Percentiles rank a stretch among this genome's conserved stretches.
phyloP scores from a whole-genome alignment of 140 eudicot species.

The Anethum foeniculum region DNA sequence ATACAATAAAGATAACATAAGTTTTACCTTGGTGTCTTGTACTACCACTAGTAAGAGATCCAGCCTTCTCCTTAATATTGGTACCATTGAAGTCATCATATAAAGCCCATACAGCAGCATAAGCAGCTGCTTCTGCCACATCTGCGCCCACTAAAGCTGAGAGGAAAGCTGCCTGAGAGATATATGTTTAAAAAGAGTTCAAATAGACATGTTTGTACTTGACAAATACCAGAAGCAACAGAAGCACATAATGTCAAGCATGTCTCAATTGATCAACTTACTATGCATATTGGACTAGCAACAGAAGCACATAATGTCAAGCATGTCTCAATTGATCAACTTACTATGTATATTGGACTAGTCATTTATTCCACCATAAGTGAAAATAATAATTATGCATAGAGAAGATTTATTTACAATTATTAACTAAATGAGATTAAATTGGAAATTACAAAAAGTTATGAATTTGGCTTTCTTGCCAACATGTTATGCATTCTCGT shows the following conservation, averaged over 20 bases:
- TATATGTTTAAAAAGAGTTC: not conserved
- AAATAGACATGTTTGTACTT: not conserved
- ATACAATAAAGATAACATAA: not conserved
- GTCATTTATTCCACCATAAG: not conserved
- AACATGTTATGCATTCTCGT: not conserved
- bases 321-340: not conserved
- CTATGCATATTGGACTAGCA: not conserved
- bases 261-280: not conserved
- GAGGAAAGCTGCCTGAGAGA: constrained; percentile 73
- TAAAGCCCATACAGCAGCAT: constrained; percentile 70
- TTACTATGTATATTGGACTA: not conserved
- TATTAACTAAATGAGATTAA: not conserved
- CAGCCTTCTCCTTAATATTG: constrained; percentile 21
- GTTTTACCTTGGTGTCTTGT: constrained; percentile 36
- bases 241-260: not conserved
- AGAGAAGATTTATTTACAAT: not conserved
- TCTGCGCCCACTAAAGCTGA: constrained; percentile 85
- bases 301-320: not conserved
- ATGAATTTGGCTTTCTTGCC: not conserved
- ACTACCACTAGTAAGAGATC: constrained; percentile 17
- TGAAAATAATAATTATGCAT: not conserved
- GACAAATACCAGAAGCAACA: not conserved
- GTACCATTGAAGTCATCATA: constrained; percentile 33
- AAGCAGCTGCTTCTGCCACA: constrained; percentile 85
- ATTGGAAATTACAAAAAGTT: not conserved